phyloP scores from a whole-genome alignment of 768 basidiomycete genomes.

The Tylopilus sp. region DNA sequence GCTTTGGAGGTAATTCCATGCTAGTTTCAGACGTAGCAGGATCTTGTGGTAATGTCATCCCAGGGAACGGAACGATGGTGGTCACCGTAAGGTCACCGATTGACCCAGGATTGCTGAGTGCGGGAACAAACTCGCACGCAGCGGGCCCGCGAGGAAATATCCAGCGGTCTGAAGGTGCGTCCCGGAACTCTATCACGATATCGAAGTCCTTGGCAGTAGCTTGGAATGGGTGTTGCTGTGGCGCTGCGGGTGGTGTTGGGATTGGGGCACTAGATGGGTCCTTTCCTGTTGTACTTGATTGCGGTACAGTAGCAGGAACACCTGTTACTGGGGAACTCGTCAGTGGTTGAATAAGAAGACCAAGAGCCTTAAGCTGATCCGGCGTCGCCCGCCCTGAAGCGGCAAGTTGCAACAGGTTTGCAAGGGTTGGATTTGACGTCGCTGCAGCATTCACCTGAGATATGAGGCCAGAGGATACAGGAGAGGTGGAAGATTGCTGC shows the following conservation, averaged over 20 bases:
- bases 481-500: constrained; percentile 41
- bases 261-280: constrained; percentile 12
- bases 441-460: constrained; percentile 66
- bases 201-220: constrained; percentile 58
- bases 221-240: constrained; percentile 25
- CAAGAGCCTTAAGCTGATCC: constrained; percentile 66
- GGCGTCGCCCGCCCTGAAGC: constrained; percentile 58
- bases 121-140: constrained; percentile 42
- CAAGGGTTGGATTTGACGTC: constrained; percentile 61
- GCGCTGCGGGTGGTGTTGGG: constrained; percentile 9
- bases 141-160: constrained; percentile 61
- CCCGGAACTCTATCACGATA: constrained; percentile 68
- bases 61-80: constrained; percentile 44
- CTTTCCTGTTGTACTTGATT: background rate
- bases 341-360: constrained; percentile 69
- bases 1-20: constrained; percentile 14
- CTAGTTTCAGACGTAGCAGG: constrained; percentile 12
- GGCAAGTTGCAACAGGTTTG: constrained; percentile 62
- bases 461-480: constrained; percentile 56
- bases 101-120: constrained; percentile 10
- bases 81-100: constrained; percentile 39
- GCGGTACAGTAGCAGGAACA: constrained; percentile 5
- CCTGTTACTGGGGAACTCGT: constrained; percentile 29
- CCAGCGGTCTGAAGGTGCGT: constrained; percentile 61
- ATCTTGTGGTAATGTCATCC: constrained; percentile 13